Base-by-base conservation (phyloP, 345 rosid species). In the Toxicodendron radicans region DNA sequence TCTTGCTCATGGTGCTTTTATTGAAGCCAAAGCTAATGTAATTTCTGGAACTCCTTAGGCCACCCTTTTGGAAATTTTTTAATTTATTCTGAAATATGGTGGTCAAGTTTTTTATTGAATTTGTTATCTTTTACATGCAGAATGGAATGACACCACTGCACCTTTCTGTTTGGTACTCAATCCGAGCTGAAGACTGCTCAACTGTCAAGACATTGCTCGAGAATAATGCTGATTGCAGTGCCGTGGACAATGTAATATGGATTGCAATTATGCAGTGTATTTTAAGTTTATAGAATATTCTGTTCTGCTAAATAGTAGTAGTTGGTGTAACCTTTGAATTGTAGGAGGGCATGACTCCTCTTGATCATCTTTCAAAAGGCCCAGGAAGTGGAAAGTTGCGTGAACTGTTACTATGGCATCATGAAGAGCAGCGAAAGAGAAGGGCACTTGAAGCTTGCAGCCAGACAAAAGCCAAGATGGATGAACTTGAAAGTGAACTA, bases 91-190 rank as follows among this genome's bases (percentile, higher is more conserved):
- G n/a, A 41, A 54, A 69, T 79, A 43, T 66, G 67, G 33, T 64
- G 56, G n/a, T 43, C 17, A 66, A 45, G 45, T 45, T 68, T 43
- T 66, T 61, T 57, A 59, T 52, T 61, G 56, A 30, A 53, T 10
- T 64, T 63, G 64, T 63, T 74, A 1, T 68, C 41, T 64, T 64
- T 20, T 78, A 77, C 61, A 24, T 83, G 85, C 84, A 96, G 99
- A 96, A 96, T 69, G 99, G 99, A 78, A 96, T 96, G 97, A 93
- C 98, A 24, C 97, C 99, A 14, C 84, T 96, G 79, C 99, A 96
- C 71, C 91, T 96, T 74, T 97, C 99, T 43, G 98, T 96, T 60
- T 96, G 99, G 98, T 62, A 88, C 85, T 96, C 99, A 0, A 88
- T 92, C 52, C 85, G 90, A 57, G 84, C 97, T 24, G 97, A 90